Evolutionary conservation across 2,329 filamentous ascomycete species (phyloP), one percentile per base, ranked within the genome.

Genomic region (Epichloe hybrida): DNA sequence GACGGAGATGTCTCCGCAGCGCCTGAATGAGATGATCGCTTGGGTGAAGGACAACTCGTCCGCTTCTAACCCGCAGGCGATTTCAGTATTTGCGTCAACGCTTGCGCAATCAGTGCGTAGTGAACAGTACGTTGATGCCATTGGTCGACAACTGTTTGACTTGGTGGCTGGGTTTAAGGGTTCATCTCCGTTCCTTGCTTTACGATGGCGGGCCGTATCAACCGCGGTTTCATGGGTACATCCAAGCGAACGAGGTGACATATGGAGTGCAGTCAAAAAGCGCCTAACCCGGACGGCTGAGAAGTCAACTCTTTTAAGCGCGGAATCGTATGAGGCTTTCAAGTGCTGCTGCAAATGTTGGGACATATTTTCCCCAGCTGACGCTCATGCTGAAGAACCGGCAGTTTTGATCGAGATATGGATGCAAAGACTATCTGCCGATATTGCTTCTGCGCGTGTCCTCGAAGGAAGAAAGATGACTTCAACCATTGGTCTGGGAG

Each of bases 1-100:
- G 51, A 63, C 67, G 12, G 67, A 72, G 3, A 59, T 76, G 46
- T 74, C 70, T 1, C 60, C 66, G 3, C 64, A 66, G n/a, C 73
- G 76, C 51, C 61, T 77, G 6, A 46, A 63, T 2, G 67, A 68
- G 5, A 52, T 75, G 4, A 53, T 77, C 13, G 60, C 65, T n/a
- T 73, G 71, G 71, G 55, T 74, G 0, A 62, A 64, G 12, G 53
- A 55, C 8, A 64, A 71, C 43, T 61, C 61, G 4, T 63, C 69
- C 20, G 57, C 61, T 15, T 52, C 56, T 13, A 46, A 62, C 52
- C 50, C 64, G 45, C 45, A 63, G 3, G 64, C 71, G 0, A 59
- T 67, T 5, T 68, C 71, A 21, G 58, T 74, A 5, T 68, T 77
- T 23, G 56, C 72, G 9, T 67, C 71, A 44, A 65, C 68, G 2